Conservation (phyloP, 1,139 yeast species). For the Kodamaea plutei region DNA sequence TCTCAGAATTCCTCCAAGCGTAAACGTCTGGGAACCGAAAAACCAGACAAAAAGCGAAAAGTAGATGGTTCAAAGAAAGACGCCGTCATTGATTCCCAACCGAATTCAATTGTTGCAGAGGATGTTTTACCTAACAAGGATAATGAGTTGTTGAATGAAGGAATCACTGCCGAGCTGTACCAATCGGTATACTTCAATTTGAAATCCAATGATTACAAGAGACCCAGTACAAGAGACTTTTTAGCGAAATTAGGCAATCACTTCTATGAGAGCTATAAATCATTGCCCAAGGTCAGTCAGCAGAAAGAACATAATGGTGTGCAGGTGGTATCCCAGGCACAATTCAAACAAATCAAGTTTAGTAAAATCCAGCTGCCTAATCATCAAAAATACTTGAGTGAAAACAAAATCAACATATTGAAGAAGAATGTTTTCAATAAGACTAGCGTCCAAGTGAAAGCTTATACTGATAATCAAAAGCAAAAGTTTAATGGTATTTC, state of each 20-base stretch:
- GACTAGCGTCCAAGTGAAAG: slow-evolving; percentile 36
- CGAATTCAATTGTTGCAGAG: slow-evolving; percentile 5
- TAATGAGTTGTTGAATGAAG: slow-evolving; percentile 39
- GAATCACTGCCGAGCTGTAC: slow-evolving; percentile 44
- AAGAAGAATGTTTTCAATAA: slow-evolving; percentile 22
- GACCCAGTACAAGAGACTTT: slow-evolving; percentile 26
- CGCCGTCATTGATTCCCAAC: slow-evolving; percentile 1
- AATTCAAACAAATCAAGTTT: slow-evolving; percentile 29
- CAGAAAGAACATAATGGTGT: slow-evolving; percentile 12
- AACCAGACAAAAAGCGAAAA: slow-evolving; percentile 22
- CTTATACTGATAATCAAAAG: slow-evolving; percentile 52
- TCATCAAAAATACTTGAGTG: slow-evolving; percentile 26
- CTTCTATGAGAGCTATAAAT: slow-evolving; percentile 14
- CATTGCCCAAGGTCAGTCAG: slow-evolving; percentile 13
- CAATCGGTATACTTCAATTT: slow-evolving; percentile 50
- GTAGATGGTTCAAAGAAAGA: slow-evolving; percentile 6
- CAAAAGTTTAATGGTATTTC: slow-evolving; percentile 71
- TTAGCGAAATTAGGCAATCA: slow-evolving; percentile 22
- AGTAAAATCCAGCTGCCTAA: slow-evolving; percentile 33
- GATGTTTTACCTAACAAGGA: slow-evolving; percentile 33
- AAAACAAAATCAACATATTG: slow-evolving; percentile 18
- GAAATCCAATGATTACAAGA: slow-evolving; percentile 45
- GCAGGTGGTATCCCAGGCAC: slow-evolving; percentile 22
- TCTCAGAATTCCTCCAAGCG: slow-evolving; percentile 10
- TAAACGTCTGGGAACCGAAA: slow-evolving; percentile 27